Evolutionary conservation across 2,329 filamentous ascomycete species (phyloP), one percentile per base, ranked within the genome.

Genomic region (Fonsecaea erecta): DNA sequence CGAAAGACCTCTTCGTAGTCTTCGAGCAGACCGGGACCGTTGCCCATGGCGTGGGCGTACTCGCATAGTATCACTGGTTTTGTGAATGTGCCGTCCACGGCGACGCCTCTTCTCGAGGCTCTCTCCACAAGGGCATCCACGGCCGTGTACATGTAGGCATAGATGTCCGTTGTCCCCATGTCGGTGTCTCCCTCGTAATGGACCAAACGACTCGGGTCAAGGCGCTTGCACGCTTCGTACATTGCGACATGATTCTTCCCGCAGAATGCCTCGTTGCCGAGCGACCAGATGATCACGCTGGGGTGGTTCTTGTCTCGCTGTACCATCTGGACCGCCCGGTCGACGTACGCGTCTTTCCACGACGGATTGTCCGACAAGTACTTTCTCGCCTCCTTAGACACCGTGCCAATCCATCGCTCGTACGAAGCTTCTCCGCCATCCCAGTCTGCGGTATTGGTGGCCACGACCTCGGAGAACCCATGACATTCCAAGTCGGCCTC

Each of bases 261-360:
- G 71, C 89, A 91, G 72, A 90, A 91, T 0, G 88, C 85, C 73
- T 92, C 89, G 71, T 92, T 92, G 0, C 89, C 90, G 0, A 92
- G 79, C 52, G 86, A 89, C 90, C 90, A 92, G 46, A 91, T 84
- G 54, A 92, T 86, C 55, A 92, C 81, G n/a, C 83, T 88, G 0
- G 89, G 75, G 68, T 91, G 87, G 64, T 91, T 88, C 76, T 90
- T 90, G 74, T 91, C 88, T 16, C 90, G 82, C 70, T 87, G 82
- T 0, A 92, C 81, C 62, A 91, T 77, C 62, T 89, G 86, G 34
- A 80, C 76, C 63, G 87, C 86, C 2, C 90, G 85, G 73, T 92
- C 89, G 1, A 92, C 72, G 66, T 92, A 92, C 0, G 88, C 86
- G 1, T 81, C 81, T 61, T 89, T 69, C 76, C 76, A 77, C 8